Evolutionary conservation across 352 stramenopile genomes (phyloP).

Genomic region (Phytophthora meadii): DNA sequence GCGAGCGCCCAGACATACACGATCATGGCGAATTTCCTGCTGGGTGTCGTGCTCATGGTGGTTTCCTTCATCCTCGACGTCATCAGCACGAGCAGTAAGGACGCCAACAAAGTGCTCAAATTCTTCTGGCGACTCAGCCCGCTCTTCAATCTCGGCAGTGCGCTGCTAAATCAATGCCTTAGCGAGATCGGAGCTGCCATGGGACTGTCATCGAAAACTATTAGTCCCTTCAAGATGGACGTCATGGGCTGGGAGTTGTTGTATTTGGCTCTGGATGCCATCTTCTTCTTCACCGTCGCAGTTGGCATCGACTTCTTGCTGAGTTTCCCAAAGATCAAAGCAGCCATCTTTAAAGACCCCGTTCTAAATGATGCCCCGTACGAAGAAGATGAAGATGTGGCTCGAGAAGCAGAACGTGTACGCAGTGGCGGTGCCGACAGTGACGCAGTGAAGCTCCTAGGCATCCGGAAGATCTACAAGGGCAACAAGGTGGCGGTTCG

Average conservation of each 20-base stretch:
- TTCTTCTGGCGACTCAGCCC: constrained; percentile 81
- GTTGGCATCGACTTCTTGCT: constrained; percentile 49
- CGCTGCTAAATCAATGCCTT: constrained; percentile 43
- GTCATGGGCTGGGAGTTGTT: constrained; percentile 64
- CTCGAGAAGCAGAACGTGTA: constrained; percentile 42
- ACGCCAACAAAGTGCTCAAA: constrained; percentile 62
- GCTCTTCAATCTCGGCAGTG: constrained; percentile 53
- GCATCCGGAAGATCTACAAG: constrained; percentile 52
- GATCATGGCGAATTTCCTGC: constrained; percentile 70
- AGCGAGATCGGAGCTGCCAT: constrained; percentile 40
- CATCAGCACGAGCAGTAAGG: constrained; percentile 43
- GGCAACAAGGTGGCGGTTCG: constrained; percentile 77
- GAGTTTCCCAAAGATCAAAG: constrained; percentile 38
- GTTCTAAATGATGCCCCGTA: constrained; percentile 20
- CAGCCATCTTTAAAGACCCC: constrained; percentile 31
- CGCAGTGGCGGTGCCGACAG: constrained; percentile 32
- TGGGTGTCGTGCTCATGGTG: constrained; percentile 65
- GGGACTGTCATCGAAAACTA: constrained; percentile 32
- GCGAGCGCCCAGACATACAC: constrained; percentile 67
- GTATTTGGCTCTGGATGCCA: constrained; percentile 41
- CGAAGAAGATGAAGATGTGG: constrained; percentile 53
- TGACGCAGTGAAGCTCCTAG: constrained; percentile 42
- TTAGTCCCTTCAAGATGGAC: constrained; percentile 55
- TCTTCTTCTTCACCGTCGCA: constrained; percentile 35
- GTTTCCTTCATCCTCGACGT: constrained; percentile 63